A percentile compares a stretch with the other conserved stretches of the same genome.
phyloP scores from a whole-genome alignment of 2,329 filamentous ascomycete genomes.

The Pseudocercospora ulei region DNA sequence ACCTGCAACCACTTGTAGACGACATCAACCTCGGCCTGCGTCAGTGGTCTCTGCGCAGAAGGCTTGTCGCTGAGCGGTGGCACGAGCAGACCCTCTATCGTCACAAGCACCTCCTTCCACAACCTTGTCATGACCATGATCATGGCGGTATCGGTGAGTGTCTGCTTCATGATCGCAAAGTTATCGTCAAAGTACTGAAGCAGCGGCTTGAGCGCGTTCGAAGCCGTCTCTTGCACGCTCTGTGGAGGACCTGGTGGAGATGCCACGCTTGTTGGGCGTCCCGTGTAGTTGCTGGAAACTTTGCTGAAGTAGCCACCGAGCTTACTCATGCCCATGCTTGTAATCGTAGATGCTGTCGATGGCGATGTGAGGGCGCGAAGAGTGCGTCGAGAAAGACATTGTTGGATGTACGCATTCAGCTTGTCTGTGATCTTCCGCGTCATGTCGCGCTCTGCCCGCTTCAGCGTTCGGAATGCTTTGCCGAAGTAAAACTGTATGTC shows the following conservation, averaged over 20 bases:
- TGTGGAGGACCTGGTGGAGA: constrained; percentile 15
- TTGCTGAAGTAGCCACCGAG: constrained; percentile 57
- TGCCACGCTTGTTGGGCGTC: constrained; percentile 30
- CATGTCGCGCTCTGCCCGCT: constrained; percentile 95
- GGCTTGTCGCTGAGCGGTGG: constrained; percentile 92
- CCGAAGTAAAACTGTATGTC: constrained; percentile 98
- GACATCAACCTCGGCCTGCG: constrained; percentile 80
- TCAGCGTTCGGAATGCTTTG: constrained; percentile 88
- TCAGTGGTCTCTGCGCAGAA: constrained; percentile 72
- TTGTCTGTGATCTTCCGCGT: constrained; percentile 96
- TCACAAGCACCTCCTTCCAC: constrained; percentile 94
- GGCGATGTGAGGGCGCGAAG: constrained; percentile 60
- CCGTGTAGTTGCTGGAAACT: constrained; percentile 32
- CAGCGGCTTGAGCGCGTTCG: constrained; percentile 70
- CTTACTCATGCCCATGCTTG: constrained; percentile 50
- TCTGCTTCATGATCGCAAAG: constrained; percentile 97
- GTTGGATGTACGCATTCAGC: constrained; percentile 87
- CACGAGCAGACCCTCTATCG: constrained; percentile 80
- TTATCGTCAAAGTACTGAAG: constrained; percentile 97
- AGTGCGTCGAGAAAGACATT: constrained; percentile 74
- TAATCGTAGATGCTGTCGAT: constrained; percentile 37
- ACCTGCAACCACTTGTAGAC: constrained; percentile 84
- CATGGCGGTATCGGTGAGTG: constrained; percentile 91
- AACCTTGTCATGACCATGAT: constrained; percentile 93
- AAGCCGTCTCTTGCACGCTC: constrained; percentile 59